Base-by-base conservation (phyloP, 75 land plant species). In the Cunninghamia lanceolata region DNA sequence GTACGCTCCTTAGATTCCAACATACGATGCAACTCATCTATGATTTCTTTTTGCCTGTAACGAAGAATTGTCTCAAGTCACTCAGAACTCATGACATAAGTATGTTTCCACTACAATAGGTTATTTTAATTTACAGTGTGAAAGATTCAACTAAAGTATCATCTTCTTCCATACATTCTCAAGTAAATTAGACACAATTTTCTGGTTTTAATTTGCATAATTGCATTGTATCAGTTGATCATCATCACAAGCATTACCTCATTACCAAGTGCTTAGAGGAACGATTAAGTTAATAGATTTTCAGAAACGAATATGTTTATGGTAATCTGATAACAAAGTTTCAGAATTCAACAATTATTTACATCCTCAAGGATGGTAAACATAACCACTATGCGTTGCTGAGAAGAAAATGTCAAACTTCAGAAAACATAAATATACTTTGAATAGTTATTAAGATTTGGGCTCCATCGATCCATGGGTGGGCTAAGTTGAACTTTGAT, bases 11-110 rank as follows among this genome's bases (percentile, higher is more conserved):
- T 94, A 40, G 93, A 92, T 85, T 90, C 92, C 83, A 98, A 83
- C 0, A 89, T 85, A 73, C 66, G 93, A 47, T 88, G 93, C 87
- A 98, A 82, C 70, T 98, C 99, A 79, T 95, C 97, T 84, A 95
- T 86, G 34, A 86, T 91, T 73, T 98, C 99, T 84, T 93, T 92
- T 30, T 94, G 94, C 87, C 99, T 97, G 91, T 16, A 87, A 77
- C 25, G 30, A 7, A 17, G 54, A 50, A 83, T 17, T 70, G 9
- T 43, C 88, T 59, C 46, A 85, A 28, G 86, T 34, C 86, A 85
- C 35, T 84, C 83, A 54, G 80, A 84, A 84, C 83, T 84, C 39
- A 32, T 68, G 32, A 39, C 13, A 54, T 36, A 83, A n/a, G 34
- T 35, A 83, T 25, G 45, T 38, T 10, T 30, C 45, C 47, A 82